Evolutionary conservation across 345 rosid genomes (phyloP), one percentile per base, ranked within the genome.

Genomic region (Aquilaria sinensis): DNA sequence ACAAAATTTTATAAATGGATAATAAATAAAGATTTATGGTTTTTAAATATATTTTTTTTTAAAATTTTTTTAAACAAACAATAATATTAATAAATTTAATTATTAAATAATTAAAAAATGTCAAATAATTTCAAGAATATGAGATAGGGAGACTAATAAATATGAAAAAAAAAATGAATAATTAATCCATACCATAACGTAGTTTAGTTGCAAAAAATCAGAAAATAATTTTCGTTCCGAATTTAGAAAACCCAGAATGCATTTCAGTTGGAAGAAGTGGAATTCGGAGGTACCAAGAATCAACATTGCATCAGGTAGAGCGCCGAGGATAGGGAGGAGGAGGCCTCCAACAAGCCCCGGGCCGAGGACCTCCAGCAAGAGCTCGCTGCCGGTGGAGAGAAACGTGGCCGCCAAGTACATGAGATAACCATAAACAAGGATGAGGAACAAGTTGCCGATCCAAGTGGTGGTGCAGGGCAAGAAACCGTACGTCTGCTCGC

Each of bases 291-390:
- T 76, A 91, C 97, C 96, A 34, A 88, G 75, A 53, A 91, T 91
- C 61, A 91, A 94, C 97, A 91, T 83, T 63, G 97, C 97, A 55
- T 91, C 97, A 1, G 97, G 97, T 34, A 91, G 90, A 0, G 97
- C 97, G 1, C 97, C 97, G 5, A 91, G 97, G 1, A 80, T 68
- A 9, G 97, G 97, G 57, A 91, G 96, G 57, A 91, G 86, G 66
- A 91, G 77, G 47, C 97, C 97, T 41, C 97, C 96, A 12, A 91
- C 74, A 29, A 91, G 81, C 0, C 97, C 97, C 14, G 97, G 97
- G 3, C 97, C 97, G 50, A 91, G 72, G 69, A 91, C 88, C 88
- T 83, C 84, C 11, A 91, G 84, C 64, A 91, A 62, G 29, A 91
- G 85, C 86, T 88, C 97, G 68, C 96, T 91, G 31, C 97, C 97